phyloP scores from a whole-genome alignment of 306 rosid genomes.

The Casuarina equisetifolia region DNA sequence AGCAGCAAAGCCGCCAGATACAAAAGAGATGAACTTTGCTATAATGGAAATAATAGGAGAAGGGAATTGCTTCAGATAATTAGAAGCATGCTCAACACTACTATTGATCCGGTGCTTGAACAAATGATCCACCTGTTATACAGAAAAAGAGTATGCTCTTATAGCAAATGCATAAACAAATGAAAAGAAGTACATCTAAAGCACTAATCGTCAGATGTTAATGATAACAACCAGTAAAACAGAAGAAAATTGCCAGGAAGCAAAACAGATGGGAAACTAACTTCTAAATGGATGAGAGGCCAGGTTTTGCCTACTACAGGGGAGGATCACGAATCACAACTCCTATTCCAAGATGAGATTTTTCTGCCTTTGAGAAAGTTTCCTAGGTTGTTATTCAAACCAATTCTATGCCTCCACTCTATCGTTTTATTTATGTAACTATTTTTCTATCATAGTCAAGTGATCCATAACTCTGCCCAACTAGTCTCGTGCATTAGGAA shows the following conservation, averaged over 20 bases:
- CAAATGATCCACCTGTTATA: constrained; percentile 83
- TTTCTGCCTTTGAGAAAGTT: not conserved
- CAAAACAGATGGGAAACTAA: not conserved
- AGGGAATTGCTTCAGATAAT: constrained; percentile 88
- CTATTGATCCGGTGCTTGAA: constrained; percentile 87
- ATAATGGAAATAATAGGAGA: constrained; percentile 78
- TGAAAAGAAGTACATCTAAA: not conserved
- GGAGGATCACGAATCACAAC: not conserved
- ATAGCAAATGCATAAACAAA: constrained; percentile 20
- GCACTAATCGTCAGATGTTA: not conserved
- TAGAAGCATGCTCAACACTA: constrained; percentile 80
- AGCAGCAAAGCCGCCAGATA: constrained; percentile 95
- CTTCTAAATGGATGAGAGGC: not conserved
- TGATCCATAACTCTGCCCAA: not conserved
- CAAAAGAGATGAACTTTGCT: constrained; percentile 86
- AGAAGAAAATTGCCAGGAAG: not conserved
- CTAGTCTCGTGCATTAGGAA: not conserved
- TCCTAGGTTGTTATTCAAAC: not conserved
- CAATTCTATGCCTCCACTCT: not conserved
- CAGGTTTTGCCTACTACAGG: not conserved
- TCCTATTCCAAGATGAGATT: not conserved
- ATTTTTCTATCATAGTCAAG: not conserved
- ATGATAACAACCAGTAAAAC: constrained; percentile 12
- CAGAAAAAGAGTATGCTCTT: constrained; percentile 12
- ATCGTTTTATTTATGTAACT: not conserved